These are phyloP conservation scores for Endogone sp. DNA, from an alignment of 192 early-diverging fungal genomes.

Conservation along the genomic window DNA sequence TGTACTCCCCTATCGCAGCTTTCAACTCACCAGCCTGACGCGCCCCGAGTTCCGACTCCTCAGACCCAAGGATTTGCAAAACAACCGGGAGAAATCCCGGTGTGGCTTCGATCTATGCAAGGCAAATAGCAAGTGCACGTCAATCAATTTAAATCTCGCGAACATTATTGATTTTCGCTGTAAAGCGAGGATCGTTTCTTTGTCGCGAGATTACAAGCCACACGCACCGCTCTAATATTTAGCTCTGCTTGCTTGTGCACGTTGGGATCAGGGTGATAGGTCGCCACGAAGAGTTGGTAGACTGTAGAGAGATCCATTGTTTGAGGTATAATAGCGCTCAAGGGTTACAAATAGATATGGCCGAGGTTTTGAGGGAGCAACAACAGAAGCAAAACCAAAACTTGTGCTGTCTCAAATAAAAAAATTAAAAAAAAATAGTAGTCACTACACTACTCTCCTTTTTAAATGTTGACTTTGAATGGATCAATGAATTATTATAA, in stretches of 20 bases:
- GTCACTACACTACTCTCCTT: too few relatives aligned
- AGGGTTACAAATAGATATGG: too few relatives aligned
- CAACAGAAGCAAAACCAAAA: not conserved
- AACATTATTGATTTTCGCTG: not conserved
- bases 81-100: slow-evolving; percentile 47
- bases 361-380: not conserved
- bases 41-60: slow-evolving; percentile 46
- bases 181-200: not conserved
- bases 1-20: too few relatives aligned
- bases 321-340: too few relatives aligned
- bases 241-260: slow-evolving; percentile 81
- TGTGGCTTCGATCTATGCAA: slow-evolving; percentile 33
- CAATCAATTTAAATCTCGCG: too few relatives aligned
- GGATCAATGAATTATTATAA: too few relatives aligned
- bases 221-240: slow-evolving; percentile 65
- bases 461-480: too few relatives aligned
- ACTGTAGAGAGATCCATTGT: slow-evolving; percentile 57
- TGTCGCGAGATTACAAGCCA: slow-evolving; percentile 5
- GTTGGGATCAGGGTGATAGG: slow-evolving; percentile 73
- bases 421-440: too few relatives aligned
- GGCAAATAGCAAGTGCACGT: not conserved
- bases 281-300: slow-evolving; percentile 71
- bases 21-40: slow-evolving; percentile 49
- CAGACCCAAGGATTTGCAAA: slow-evolving; percentile 53
- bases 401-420: too few relatives aligned